phyloP scores from a whole-genome alignment of 106 monocot species.

The Cymbidium sinense region DNA sequence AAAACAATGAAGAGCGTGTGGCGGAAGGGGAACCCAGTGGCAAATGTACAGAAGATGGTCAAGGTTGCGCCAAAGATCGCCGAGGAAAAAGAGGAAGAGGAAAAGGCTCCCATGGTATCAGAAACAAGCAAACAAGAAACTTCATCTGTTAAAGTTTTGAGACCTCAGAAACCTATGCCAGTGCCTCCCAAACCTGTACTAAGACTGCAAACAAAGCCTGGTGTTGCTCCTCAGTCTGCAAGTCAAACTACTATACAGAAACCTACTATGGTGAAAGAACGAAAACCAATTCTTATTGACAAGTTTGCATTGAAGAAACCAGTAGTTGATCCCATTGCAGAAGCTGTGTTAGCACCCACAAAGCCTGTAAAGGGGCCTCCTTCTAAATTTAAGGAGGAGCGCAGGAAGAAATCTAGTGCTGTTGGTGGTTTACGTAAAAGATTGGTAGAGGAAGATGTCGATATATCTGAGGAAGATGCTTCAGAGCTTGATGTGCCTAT shows the following conservation, averaged over 20 bases:
- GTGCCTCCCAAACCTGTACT: conserved; percentile 34
- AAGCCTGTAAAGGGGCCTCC: conserved; percentile 54
- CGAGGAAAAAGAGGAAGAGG: conserved; percentile 21
- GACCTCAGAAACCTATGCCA: conserved; percentile 25
- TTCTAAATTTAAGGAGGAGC: conserved; percentile 65
- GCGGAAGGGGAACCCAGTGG: conserved; percentile 84
- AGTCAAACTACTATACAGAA: conserved; percentile 26
- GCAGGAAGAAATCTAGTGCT: conserved; percentile 42
- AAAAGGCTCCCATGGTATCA: conserved; percentile 4
- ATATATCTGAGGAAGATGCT: conserved; percentile 39
- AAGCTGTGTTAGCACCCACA: conserved; percentile 42
- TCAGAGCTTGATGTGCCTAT: conserved; percentile 61
- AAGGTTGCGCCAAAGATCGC: conserved; percentile 43
- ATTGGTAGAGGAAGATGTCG: conserved; percentile 25
- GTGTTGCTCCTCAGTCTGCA: conserved; percentile 22
- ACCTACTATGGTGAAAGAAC: conserved; percentile 21
- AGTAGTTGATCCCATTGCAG: conserved; percentile 53
- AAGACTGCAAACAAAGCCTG: conserved; percentile 36
- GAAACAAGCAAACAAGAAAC: conserved; percentile 13
- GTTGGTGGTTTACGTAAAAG: conserved; percentile 47
- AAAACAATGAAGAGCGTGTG: conserved; percentile 92
- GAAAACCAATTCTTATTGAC: conserved; percentile 82
- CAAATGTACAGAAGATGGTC: conserved; percentile 58
- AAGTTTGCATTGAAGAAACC: conserved; percentile 69
- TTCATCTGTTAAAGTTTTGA: conserved; percentile 16